Base-by-base conservation (phyloP, 2,329 filamentous ascomycete genomes). In the Biscogniauxia mediterranea region DNA sequence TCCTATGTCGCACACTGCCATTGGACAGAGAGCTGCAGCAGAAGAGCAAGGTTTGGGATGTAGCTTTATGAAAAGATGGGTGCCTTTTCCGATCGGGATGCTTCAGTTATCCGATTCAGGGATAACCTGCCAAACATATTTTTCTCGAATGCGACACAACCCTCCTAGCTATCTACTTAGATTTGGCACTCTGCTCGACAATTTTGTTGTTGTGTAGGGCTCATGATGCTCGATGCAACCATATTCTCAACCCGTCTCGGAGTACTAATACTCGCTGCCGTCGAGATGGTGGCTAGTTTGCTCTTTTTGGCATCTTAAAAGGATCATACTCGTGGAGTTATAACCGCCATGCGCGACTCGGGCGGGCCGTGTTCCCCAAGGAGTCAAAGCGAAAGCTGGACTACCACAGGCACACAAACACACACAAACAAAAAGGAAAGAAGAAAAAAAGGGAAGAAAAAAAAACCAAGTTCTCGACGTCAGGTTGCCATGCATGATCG, bases 401-500 rank as follows among this genome's bases (percentile, higher is more conserved):
- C 58, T 23, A 25, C 19, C 50, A 52, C 21, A 8, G 50, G 11
- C 11, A 23, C 50, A 32, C 28, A n/a, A n/a, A 32, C 28, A 32
- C 28, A 32, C 28, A 32, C 28, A 32, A 32, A 9, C 11, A 32
- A 32, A 32, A 32, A 4, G 11, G 7, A 32, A 32, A 4, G 7
- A 32, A 32, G 7, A 4, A 4, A 32, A 32, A 32, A 32, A 32
- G 7, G 11, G 28, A 32, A 32, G 15, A 51, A 21, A n/a, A 51
- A 9, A 21, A 61, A 60, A n/a, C n/a, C n/a, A n/a, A 54, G 25
- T 60, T 58, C 63, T 67, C 63, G 63, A 64, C 65, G 65, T 66
- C 65, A 65, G 63, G 62, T 50, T 57, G 60, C 25, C 60, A 67
- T 66, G 65, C 65, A 67, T 67, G 63, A 62, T 65, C 63, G 61